Evolutionary conservation across 345 rosid species (phyloP).

Genomic region (Carallia brachiata): DNA sequence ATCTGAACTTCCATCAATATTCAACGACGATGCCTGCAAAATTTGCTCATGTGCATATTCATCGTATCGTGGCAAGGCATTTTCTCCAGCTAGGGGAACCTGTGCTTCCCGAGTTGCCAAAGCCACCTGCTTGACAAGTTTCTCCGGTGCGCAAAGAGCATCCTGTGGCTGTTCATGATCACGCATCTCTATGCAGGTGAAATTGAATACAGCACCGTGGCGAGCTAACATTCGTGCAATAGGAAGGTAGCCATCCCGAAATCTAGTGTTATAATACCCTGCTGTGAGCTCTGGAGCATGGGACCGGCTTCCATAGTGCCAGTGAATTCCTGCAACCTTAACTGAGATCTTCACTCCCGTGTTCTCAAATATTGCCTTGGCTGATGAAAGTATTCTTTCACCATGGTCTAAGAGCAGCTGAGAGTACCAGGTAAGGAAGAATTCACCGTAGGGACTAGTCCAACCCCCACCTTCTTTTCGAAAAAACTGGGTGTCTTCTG

Average conservation of each 20-base stretch:
- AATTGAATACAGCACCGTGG: constrained; percentile 83
- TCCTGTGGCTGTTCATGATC: constrained; percentile 97
- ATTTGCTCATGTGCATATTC: constrained; percentile 76
- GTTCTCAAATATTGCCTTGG: constrained; percentile 50
- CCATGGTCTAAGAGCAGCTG: constrained; percentile 82
- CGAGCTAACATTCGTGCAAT: constrained; percentile 88
- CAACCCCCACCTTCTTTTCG: constrained; percentile 84
- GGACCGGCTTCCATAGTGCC: constrained; percentile 94
- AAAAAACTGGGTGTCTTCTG: constrained; percentile 87
- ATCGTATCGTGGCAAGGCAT: constrained; percentile 83
- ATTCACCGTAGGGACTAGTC: constrained; percentile 78
- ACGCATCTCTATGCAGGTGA: constrained; percentile 95
- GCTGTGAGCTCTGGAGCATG: constrained; percentile 99
- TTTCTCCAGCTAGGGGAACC: constrained; percentile 89
- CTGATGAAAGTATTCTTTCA: constrained; percentile 67
- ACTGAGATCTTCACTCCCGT: constrained; percentile 68
- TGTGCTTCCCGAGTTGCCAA: constrained; percentile 62
- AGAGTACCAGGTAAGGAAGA: constrained; percentile 91
- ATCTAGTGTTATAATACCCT: constrained; percentile 90
- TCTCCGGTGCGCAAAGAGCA: constrained; percentile 91
- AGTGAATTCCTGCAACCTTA: constrained; percentile 91
- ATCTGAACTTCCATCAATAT: constrained; percentile 36
- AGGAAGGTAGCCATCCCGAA: constrained; percentile 85
- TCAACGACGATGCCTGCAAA: constrained; percentile 57
- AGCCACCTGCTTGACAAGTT: constrained; percentile 87